A percentile compares a stretch with the other conserved stretches of the same genome.
These are phyloP conservation scores for Ophiostoma pallidulum DNA, from an alignment of 2,329 filamentous ascomycete genomes.

Conservation along the genomic window DNA sequence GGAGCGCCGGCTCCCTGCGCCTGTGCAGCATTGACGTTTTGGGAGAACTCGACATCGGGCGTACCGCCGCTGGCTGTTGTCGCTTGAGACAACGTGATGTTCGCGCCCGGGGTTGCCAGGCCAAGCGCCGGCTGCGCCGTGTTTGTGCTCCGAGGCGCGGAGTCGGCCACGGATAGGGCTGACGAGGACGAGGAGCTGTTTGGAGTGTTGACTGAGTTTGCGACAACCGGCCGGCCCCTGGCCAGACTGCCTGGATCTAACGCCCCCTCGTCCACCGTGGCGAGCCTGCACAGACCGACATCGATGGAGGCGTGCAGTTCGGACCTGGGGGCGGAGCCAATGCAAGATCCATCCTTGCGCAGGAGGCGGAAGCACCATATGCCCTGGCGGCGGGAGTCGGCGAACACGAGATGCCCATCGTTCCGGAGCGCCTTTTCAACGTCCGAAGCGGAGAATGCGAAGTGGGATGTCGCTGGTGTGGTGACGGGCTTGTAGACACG, in stretches of 20 bases:
- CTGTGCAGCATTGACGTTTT: background rate
- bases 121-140: background rate
- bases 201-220: conserved; percentile 34
- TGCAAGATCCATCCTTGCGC: conserved; percentile 30
- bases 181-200: conserved; percentile 39
- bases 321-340: conserved; percentile 17
- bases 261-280: conserved; percentile 37
- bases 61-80: background rate
- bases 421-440: conserved; percentile 42
- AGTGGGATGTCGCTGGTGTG: conserved; percentile 32
- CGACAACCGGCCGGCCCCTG: conserved; percentile 32
- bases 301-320: conserved; percentile 33
- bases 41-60: background rate
- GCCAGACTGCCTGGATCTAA: conserved; percentile 42
- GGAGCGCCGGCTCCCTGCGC: background rate
- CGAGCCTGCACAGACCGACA: conserved; percentile 34
- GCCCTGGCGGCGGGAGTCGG: conserved; percentile 39
- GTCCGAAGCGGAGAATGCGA: conserved; percentile 39
- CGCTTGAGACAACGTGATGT: background rate
- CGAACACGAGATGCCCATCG: conserved; percentile 44
- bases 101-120: background rate
- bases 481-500: conserved; percentile 44
- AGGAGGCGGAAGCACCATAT: conserved; percentile 47
- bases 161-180: conserved; percentile 31
- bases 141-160: conserved; percentile 11